phyloP scores from a whole-genome alignment of 495 filamentous ascomycete species.

The Penicilliopsis zonata region DNA sequence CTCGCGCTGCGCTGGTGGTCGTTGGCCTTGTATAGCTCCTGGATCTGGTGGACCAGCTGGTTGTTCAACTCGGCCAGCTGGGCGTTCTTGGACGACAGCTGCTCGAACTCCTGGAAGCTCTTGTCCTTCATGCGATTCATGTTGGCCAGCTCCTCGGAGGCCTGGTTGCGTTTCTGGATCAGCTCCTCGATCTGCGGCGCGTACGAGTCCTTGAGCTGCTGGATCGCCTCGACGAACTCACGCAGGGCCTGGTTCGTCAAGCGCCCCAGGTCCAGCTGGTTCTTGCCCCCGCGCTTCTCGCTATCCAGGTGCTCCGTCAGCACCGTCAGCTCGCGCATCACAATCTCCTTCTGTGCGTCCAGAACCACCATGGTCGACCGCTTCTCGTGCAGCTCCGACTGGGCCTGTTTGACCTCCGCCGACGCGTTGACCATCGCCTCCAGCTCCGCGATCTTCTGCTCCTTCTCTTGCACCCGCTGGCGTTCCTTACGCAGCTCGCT shows the following conservation, averaged over 20 bases:
- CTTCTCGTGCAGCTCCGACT: constrained; percentile 83
- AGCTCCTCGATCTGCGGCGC: constrained; percentile 71
- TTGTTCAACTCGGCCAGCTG: constrained; percentile 92
- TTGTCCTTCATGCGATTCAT: constrained; percentile 77
- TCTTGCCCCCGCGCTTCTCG: constrained; percentile 47
- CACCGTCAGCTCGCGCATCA: constrained; percentile 81
- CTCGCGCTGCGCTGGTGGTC: too few relatives aligned
- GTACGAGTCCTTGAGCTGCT: constrained; percentile 72
- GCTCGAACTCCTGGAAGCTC: constrained; percentile 88
- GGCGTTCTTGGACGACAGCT: constrained; percentile 83
- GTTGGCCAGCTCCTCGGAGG: constrained; percentile 69
- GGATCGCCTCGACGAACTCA: constrained; percentile 78
- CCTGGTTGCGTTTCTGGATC: constrained; percentile 66
- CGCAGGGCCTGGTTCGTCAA: constrained; percentile 76
- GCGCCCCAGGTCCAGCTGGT: constrained; percentile 59
- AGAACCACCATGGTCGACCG: constrained; percentile 92
- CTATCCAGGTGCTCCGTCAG: constrained; percentile 65
- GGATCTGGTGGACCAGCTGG: constrained; percentile 85
- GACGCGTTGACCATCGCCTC: constrained; percentile 59
- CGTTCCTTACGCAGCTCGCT: constrained; percentile 70
- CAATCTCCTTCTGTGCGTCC: constrained; percentile 89
- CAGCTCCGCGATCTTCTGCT: constrained; percentile 70
- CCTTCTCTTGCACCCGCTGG: constrained; percentile 64
- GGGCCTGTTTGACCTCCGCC: constrained; percentile 71
- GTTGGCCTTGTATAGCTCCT: constrained; percentile 79